Percentiles rank a stretch among this genome's conserved stretches.
phyloP scores from a whole-genome alignment of 2,329 filamentous ascomycete genomes.

The Ophiostoma sp. region DNA sequence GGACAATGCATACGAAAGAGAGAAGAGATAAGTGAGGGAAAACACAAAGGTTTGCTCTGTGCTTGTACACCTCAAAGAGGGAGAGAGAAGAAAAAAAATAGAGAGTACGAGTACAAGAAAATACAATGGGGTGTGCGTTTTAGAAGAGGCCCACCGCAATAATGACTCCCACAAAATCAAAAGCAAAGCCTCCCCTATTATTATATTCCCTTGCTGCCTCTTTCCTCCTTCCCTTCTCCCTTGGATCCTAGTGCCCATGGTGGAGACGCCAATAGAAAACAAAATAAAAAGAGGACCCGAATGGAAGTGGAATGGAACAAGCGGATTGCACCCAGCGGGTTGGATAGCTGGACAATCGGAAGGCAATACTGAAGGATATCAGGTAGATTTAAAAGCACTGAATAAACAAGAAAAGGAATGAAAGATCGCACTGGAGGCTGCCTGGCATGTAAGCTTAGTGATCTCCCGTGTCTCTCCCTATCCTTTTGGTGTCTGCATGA shows the following conservation, averaged over 20 bases:
- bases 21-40: too few relatives aligned
- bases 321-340: slow-evolving; percentile 8
- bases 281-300: slow-evolving; percentile 12
- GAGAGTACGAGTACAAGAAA: too few relatives aligned
- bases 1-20: too few relatives aligned
- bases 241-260: neutral
- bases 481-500: neutral
- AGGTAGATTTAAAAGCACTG: too few relatives aligned
- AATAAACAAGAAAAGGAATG: neutral
- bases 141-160: too few relatives aligned
- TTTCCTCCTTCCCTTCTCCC: neutral
- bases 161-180: too few relatives aligned
- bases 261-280: slow-evolving; percentile 12
- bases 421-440: neutral
- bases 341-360: neutral
- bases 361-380: too few relatives aligned
- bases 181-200: too few relatives aligned
- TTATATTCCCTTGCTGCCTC: neutral
- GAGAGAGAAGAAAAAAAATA: too few relatives aligned
- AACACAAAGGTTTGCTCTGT: too few relatives aligned
- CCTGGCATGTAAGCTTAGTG: slow-evolving; percentile 9
- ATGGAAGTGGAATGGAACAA: slow-evolving; percentile 11
- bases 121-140: too few relatives aligned
- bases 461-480: slow-evolving; percentile 9
- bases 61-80: too few relatives aligned